Evolutionary conservation across 169 alveolate species (phyloP).

Genomic region (Besnoitia besnoiti): DNA sequence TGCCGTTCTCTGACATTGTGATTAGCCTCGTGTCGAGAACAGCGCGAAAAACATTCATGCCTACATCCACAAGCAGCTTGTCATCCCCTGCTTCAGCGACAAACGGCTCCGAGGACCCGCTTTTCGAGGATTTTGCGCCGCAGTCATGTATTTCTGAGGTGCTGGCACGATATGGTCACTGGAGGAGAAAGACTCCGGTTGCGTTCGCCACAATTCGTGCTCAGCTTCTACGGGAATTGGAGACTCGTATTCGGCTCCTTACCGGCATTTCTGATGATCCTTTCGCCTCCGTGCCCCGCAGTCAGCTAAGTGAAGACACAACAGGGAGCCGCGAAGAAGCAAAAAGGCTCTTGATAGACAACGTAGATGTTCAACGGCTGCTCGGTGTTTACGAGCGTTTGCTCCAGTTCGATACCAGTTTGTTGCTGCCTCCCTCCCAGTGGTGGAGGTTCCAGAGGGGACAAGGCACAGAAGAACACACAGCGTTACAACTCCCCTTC

Average conservation of each 20-base stretch:
- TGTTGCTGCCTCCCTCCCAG: constrained; percentile 4
- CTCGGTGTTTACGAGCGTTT: constrained; percentile 29
- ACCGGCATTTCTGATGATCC: background rate
- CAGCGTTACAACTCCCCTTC: background rate
- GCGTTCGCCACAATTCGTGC: constrained; percentile 22
- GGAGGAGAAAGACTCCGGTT: background rate
- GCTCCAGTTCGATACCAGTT: constrained; percentile 29
- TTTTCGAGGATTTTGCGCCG: background rate
- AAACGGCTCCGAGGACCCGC: background rate
- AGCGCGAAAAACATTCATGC: background rate
- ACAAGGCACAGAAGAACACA: background rate
- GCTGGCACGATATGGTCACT: background rate
- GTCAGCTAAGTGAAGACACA: background rate
- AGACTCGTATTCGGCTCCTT: background rate
- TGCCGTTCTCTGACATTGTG: constrained; percentile 17
- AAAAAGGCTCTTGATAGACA: constrained; percentile 3
- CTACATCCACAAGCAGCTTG: background rate
- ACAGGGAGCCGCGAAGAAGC: background rate
- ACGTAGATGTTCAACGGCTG: constrained; percentile 20
- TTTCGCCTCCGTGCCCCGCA: background rate
- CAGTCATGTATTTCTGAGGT: background rate
- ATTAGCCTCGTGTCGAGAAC: background rate
- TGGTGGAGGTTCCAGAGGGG: constrained; percentile 35
- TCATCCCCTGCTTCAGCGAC: background rate
- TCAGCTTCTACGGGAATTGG: constrained; percentile 26